These are phyloP conservation scores for Nicotiana otophora DNA, from an alignment of 257 asterid genomes.

Conservation along the genomic window DNA sequence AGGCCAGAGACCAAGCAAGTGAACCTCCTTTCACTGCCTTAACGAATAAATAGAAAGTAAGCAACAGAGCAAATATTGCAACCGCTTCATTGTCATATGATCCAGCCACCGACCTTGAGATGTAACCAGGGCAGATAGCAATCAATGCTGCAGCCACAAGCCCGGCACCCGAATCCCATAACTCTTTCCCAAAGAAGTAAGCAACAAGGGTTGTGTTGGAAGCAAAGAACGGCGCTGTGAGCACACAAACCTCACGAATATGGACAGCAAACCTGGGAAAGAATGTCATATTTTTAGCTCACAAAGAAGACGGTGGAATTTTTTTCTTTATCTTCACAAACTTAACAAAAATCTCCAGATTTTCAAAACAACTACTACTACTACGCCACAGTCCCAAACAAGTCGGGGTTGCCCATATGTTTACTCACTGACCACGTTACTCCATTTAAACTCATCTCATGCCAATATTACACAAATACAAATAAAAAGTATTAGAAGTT, in stretches of 20 bases:
- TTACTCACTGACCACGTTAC: too few relatives aligned
- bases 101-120: slow-evolving; percentile 97
- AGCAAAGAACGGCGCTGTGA: slow-evolving; percentile 96
- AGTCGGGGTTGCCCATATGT: too few relatives aligned
- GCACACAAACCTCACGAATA: slow-evolving; percentile 99
- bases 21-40: slow-evolving; percentile 99
- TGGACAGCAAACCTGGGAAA: slow-evolving; percentile 85
- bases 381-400: too few relatives aligned
- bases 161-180: slow-evolving; percentile 99
- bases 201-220: slow-evolving; percentile 97
- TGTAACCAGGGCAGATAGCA: slow-evolving; percentile 99
- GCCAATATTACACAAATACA: too few relatives aligned
- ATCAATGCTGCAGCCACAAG: slow-evolving; percentile 92
- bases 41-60: slow-evolving; percentile 91
- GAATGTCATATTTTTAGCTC: not conserved
- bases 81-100: slow-evolving; percentile 98
- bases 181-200: slow-evolving; percentile 95
- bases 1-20: slow-evolving; percentile 94
- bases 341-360: not conserved
- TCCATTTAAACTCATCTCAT: too few relatives aligned
- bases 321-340: not conserved
- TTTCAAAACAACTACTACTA: not conserved
- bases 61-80: slow-evolving; percentile 91
- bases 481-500: too few relatives aligned
- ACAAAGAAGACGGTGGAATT: not conserved